Conservation (phyloP, 805 yeast species). For the Metschnikowia gelsemii region DNA sequence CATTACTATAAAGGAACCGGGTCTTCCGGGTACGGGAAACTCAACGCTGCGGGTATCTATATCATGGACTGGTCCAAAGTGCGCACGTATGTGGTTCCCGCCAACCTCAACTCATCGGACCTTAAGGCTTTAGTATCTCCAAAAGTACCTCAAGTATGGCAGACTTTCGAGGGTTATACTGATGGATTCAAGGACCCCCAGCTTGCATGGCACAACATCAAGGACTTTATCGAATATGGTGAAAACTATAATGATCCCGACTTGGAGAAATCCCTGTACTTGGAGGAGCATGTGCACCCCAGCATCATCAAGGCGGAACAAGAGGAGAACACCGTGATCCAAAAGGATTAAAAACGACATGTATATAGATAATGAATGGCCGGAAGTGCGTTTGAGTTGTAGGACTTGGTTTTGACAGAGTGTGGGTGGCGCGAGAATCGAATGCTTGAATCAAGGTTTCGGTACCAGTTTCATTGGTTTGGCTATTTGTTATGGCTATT, state of each 20-base stretch:
- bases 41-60: slow-evolving; percentile 73
- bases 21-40: slow-evolving; percentile 86
- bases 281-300: slow-evolving; percentile 39
- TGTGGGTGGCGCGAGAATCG: no score
- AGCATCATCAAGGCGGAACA: slow-evolving; percentile 16
- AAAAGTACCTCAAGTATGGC: slow-evolving; percentile 66
- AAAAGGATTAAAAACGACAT: slow-evolving; percentile 8
- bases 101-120: slow-evolving; percentile 32
- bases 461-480: no score
- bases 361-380: slow-evolving; percentile 8
- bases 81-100: slow-evolving; percentile 86
- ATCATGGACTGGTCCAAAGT: slow-evolving; percentile 81
- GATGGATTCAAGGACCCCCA: slow-evolving; percentile 75
- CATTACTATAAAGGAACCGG: slow-evolving; percentile 95
- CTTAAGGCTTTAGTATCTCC: slow-evolving; percentile 79
- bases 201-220: slow-evolving; percentile 67
- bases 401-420: no score
- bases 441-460: no score
- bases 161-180: slow-evolving; percentile 64
- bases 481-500: no score
- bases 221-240: slow-evolving; percentile 77
- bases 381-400: no score
- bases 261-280: slow-evolving; percentile 34
- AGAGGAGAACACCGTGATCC: slow-evolving; percentile 15
- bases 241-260: slow-evolving; percentile 43